A percentile compares a stretch with the other conserved stretches of the same genome.
Conservation (phyloP, 2,329 filamentous ascomycete species). For the Calonectria honghensis region DNA sequence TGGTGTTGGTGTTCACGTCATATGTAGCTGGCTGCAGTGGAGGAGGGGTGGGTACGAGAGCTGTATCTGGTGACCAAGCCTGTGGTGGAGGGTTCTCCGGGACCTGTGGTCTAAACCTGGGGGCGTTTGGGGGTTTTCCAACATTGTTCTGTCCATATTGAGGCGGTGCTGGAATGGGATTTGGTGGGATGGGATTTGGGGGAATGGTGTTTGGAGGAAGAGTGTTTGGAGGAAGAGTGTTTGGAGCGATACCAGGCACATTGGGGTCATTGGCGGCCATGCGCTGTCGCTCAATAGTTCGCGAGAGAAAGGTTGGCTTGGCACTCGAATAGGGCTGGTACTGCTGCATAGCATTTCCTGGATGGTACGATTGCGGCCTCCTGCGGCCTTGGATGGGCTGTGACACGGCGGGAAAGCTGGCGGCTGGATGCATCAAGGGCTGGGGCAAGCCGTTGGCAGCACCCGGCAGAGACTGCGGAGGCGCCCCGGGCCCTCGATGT, state of each 20-base stretch:
- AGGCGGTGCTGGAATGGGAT: neutral
- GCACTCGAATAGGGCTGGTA: neutral
- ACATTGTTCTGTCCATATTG: neutral
- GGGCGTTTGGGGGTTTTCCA: neutral
- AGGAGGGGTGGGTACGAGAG: neutral
- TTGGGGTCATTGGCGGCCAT: neutral
- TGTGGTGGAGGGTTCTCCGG: neutral
- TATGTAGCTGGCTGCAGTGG: neutral
- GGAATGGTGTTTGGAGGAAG: too few relatives aligned
- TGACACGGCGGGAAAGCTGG: neutral
- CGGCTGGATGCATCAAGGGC: neutral
- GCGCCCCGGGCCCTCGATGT: neutral
- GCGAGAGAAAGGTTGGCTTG: neutral
- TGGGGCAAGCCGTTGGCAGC: neutral
- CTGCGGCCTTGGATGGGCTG: neutral
- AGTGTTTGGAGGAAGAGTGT: neutral
- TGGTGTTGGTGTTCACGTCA: neutral
- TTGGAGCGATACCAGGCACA: neutral
- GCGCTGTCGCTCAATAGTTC: neutral
- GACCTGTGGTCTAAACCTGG: neutral
- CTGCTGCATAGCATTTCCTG: neutral
- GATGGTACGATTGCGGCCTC: neutral
- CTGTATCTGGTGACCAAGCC: neutral
- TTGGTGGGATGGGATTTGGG: neutral
- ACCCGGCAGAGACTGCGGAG: neutral